Percentiles rank a stretch among this genome's conserved stretches.
Conservation (phyloP, 2,329 filamentous ascomycete genomes). For the Diaporthe nobilis region DNA sequence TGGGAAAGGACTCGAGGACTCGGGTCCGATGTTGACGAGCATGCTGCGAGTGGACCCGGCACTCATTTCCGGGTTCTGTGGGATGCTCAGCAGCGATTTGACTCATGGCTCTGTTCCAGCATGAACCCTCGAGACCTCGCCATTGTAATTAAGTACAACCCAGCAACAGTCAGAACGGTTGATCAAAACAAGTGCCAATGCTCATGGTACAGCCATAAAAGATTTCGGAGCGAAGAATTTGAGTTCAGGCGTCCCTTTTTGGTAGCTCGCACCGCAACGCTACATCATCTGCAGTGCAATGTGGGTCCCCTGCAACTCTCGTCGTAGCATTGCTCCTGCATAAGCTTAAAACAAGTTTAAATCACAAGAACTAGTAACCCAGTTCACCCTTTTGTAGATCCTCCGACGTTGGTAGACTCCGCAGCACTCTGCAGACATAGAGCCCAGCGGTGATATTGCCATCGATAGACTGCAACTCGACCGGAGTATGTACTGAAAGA, state of each 20-base stretch:
- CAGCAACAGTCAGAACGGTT: background rate
- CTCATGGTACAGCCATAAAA: background rate
- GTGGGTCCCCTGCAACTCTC: background rate
- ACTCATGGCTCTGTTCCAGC: background rate
- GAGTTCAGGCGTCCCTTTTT: background rate
- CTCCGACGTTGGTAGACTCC: too few relatives aligned
- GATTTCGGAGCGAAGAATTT: background rate
- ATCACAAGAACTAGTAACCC: background rate
- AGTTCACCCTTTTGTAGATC: too few relatives aligned
- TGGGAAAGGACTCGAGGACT: background rate
- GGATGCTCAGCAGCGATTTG: background rate
- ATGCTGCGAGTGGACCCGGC: background rate
- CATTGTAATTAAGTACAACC: too few relatives aligned
- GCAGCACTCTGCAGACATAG: too few relatives aligned
- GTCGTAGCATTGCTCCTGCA: background rate
- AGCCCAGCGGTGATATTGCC: too few relatives aligned
- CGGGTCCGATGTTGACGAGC: background rate
- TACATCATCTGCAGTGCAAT: background rate
- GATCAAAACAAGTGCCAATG: background rate
- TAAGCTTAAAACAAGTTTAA: slow-evolving; percentile 24
- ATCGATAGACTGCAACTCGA: too few relatives aligned
- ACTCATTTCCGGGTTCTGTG: background rate
- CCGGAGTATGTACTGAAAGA: too few relatives aligned
- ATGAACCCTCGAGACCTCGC: background rate
- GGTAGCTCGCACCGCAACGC: background rate